phyloP scores from a whole-genome alignment of 352 stramenopile species.

The Pythium oligandrum region DNA sequence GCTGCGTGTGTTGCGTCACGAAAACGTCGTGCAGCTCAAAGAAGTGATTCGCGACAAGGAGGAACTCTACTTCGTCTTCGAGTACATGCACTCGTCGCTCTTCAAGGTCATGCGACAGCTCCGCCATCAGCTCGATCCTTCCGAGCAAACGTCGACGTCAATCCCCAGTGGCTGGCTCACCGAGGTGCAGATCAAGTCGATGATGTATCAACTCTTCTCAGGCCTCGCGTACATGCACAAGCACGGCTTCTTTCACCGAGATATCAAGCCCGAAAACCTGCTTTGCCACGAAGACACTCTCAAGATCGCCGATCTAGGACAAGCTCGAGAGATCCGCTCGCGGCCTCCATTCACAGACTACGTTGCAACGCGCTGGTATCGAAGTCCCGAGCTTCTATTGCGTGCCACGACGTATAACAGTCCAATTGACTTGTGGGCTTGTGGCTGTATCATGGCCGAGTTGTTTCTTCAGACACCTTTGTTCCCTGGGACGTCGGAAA shows the following conservation, averaged over 20 bases:
- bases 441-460: slow-evolving; percentile 80
- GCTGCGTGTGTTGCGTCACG: slow-evolving; percentile 63
- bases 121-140: slow-evolving; percentile 15
- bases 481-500: slow-evolving; percentile 88
- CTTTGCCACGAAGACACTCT: slow-evolving; percentile 56
- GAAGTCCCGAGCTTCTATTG: slow-evolving; percentile 65
- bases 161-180: slow-evolving; percentile 32
- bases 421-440: slow-evolving; percentile 80
- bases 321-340: slow-evolving; percentile 70
- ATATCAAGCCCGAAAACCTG: slow-evolving; percentile 81
- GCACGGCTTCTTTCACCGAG: slow-evolving; percentile 78
- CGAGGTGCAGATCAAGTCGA: slow-evolving; percentile 63
- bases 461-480: slow-evolving; percentile 61
- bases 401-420: slow-evolving; percentile 70
- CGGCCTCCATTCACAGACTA: slow-evolving; percentile 71
- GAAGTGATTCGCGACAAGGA: slow-evolving; percentile 84
- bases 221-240: slow-evolving; percentile 81
- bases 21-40: slow-evolving; percentile 84
- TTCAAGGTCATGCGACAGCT: slow-evolving; percentile 62
- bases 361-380: slow-evolving; percentile 76
- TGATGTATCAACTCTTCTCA: slow-evolving; percentile 77
- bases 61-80: slow-evolving; percentile 86
- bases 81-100: slow-evolving; percentile 84
- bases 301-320: slow-evolving; percentile 72
- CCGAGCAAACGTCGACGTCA: neutral